Base-by-base conservation (phyloP, 305 asterid genomes). In the Ruellia speciosa region DNA sequence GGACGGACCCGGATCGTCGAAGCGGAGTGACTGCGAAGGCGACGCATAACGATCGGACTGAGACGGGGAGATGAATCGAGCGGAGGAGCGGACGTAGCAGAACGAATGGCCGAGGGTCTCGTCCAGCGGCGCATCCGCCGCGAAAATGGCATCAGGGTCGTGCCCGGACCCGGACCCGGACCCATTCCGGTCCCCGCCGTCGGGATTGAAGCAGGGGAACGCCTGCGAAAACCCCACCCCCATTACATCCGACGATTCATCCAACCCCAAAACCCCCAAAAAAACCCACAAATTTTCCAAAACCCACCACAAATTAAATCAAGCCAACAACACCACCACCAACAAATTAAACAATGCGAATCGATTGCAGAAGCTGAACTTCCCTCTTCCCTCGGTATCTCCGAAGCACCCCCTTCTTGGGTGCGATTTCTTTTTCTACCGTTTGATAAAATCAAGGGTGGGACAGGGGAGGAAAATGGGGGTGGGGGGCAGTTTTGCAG, bases 91-190 rank as follows among this genome's bases (percentile, higher is more conserved):
- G 53, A 90, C 96, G 83, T 90, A 90, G 79, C 98, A 85, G 78
- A 90, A 90, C 45, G 98, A 90, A 73, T 90, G 98, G 45, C 98
- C 98, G 46, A 88, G 90, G 83, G 94, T 88, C 77, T 90, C 98
- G 73, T 90, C 98, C 48, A 78, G 84, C 67, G 88, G 86, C 62
- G 77, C 88, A 65, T 68, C 75, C 45, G 72, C 80, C 18, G 76
- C 47, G 73, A 83, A 84, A 5, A 78, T 63, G 66, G 56, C 77
- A 52, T 82, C 96, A 82, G 88, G 66, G 35, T 85, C 92, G 33
- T 84, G 84, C 52, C 75, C 67, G 76, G 72, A 12, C 74, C 81
- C 65, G 31, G 31, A 24, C 4, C 80, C 96, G 81, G 87, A 67
- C 34, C 83, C 92, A 28, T 74, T 68, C 80, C 96, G 86, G 85